Percentiles rank a stretch among this genome's conserved stretches.
phyloP scores from a whole-genome alignment of 129 eudicot genomes.

The Chrysanthemum seticuspe region DNA sequence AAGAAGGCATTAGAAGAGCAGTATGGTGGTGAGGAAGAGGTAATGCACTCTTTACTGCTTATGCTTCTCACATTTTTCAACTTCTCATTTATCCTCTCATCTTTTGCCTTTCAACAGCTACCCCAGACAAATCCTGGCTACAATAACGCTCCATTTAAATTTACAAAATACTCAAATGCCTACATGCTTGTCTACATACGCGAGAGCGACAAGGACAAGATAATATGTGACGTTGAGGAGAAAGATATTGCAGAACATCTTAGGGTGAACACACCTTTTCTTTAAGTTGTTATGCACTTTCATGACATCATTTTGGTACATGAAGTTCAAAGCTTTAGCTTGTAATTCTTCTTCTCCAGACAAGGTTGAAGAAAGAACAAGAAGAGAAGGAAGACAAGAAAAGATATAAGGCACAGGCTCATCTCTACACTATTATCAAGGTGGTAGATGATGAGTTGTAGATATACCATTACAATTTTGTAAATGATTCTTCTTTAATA shows the following conservation, averaged over 20 bases:
- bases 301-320: slow-evolving; percentile 6
- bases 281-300: slow-evolving; percentile 4
- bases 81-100: slow-evolving; percentile 8
- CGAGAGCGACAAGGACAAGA: slow-evolving; percentile 90
- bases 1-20: slow-evolving; percentile 93
- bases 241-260: slow-evolving; percentile 95
- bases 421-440: slow-evolving; percentile 91
- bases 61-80: neutral
- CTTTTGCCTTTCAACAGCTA: slow-evolving; percentile 49
- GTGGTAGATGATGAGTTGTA: slow-evolving; percentile 40
- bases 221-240: slow-evolving; percentile 89
- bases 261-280: slow-evolving; percentile 46
- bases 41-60: slow-evolving; percentile 24
- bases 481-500: neutral
- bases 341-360: slow-evolving; percentile 40
- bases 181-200: slow-evolving; percentile 98
- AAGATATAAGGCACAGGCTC: slow-evolving; percentile 95
- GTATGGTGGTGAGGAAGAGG: slow-evolving; percentile 99
- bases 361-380: slow-evolving; percentile 87
- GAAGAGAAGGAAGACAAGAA: slow-evolving; percentile 92
- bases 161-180: slow-evolving; percentile 92
- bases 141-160: slow-evolving; percentile 82
- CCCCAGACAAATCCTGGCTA: slow-evolving; percentile 96
- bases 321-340: slow-evolving; percentile 22
- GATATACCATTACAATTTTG: slow-evolving; percentile 22